Evolutionary conservation across 1,139 yeast genomes (phyloP), one percentile per base, ranked within the genome.

Genomic region (Nakaseomyces glabratus): DNA sequence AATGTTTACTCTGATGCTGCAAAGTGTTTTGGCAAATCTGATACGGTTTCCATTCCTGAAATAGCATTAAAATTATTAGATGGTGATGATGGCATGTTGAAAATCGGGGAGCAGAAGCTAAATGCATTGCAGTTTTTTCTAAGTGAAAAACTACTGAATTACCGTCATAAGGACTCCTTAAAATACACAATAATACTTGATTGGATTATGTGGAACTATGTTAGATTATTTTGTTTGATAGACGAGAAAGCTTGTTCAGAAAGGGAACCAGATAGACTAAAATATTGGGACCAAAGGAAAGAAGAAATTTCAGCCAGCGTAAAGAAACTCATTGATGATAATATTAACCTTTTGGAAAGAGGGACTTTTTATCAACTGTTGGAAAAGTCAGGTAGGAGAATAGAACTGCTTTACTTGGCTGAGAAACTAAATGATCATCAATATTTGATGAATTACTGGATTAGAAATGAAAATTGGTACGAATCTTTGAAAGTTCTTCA

Each of bases 151-250:
- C 62, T 88, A 15, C 46, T 61, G 3, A 61, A 68, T 1, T 80
- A 82, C 46, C 65, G 82, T 34, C 49, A 56, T 29, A 24, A 54
- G 35, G 41, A 48, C 28, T 70, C 82, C 51, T 81, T 80, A 48
- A 60, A 70, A 23, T 63, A 70, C 0, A 67, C 85, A 38, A 56
- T 88, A n/a, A 74, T 88, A 0, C 73, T 81, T 39, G 21, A 26
- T 18, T 88, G 96, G 95, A 73, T 88, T 24, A 69, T 84, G 5
- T 93, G 86, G 60, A 58, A 82, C 9, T 72, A 59, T 39, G 62
- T 76, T 55, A 76, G 71, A 38, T 63, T 63, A 39, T 49, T 72
- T 18, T 70, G 71, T 44, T 57, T 60, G 2, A 39, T 68, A 8
- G 80, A 73, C 39, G 74, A 69, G 40, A 17, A 40, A 3, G 40